Base-by-base conservation (phyloP, 1,284 basidiomycete genomes). In the Binderoboletus segoi region DNA sequence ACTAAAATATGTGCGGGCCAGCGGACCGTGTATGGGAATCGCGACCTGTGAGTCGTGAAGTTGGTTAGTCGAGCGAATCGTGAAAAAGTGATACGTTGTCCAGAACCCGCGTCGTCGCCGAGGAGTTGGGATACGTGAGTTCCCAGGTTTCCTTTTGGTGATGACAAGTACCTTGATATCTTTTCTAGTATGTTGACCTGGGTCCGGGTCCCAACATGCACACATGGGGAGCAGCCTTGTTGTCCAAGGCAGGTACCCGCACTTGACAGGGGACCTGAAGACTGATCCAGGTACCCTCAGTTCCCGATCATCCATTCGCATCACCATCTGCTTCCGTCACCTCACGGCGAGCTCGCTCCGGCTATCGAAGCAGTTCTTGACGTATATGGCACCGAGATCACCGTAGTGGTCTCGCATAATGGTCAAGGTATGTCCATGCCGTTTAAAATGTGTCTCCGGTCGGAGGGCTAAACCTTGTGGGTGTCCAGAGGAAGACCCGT, bases 301-400 rank as follows among this genome's bases (percentile, higher is more conserved):
- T 97, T 94, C 76, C 94, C 95, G 1, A 97, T 98, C 70, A 79
- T 97, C 66, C 89, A 89, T 66, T 91, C 92, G 4, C 90, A 86
- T 7, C 94, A 97, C 67, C 92, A 96, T 69, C 81, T 97, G 4
- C 80, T 97, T 24, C 94, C 95, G 0, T 96, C 93, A 2, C 95
- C 95, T 7, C 75, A 82, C 51, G 90, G 93, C 18, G 95, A 98
- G 73, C 84, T 98, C 18, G 95, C 95, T 0, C 95, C 95, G 0
- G 94, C 94, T 0, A 96, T 96, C 53, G 89, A 92, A 68, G 95
- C 95, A 1, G 84, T 93, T 8, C 78, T 98, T 16, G 90, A 96
- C 60, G 79, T 96, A 6, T 91, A 88, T 63, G 94, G 94, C 0
- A 88, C 86, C 1, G 80, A 84, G 50, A 85, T 96, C 23, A 88